Evolutionary conservation across 495 filamentous ascomycete genomes (phyloP), one percentile per base, ranked within the genome.

Genomic region (Lasiosphaeria hispida): DNA sequence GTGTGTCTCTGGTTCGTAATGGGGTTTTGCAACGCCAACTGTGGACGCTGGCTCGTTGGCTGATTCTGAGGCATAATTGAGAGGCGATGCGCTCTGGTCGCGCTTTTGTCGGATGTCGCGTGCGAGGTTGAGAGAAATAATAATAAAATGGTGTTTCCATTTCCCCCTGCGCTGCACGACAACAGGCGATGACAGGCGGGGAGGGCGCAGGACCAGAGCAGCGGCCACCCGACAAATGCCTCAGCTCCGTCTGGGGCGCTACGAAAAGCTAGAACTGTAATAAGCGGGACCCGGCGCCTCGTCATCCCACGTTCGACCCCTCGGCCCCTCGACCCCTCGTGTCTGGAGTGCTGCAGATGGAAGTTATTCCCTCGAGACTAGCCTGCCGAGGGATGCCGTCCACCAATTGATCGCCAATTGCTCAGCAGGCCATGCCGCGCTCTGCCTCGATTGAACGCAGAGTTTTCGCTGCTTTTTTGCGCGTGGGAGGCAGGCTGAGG

Each of bases 161-260:
- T 23, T 30, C 23, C 23, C 23, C 23, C 23, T 30, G 23, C 23
- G 23, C 23, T 30, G 23, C 23, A 30, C 23, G 23, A 30, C 23
- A 30, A 30, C 23, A 30, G 23, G 23, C 23, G 23, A 30, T 30
- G 23, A 30, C 23, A 30, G 23, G 23, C 23, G 23, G 5, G 23
- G 23, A 30, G 23, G 23, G 23, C 23, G 23, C 23, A 30, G 23
- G 43, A 15, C 30, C 4, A 14, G 10, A 9, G 23, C 5, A 30
- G 23, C 42, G 43, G 18, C 43, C 30, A 45, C 43, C 43, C 43
- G 43, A 45, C 17, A 45, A 45, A 45, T 45, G 17, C 43, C 43
- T 45, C 43, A 45, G 43, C 30, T 45, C 30, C 23, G 23, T 30
- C 23, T 30, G 23, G 43, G 17, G 43, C 18, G 43, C 30, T 15